Evolutionary conservation across 495 filamentous ascomycete species (phyloP).

Genomic region (Neurospora cerealis): DNA sequence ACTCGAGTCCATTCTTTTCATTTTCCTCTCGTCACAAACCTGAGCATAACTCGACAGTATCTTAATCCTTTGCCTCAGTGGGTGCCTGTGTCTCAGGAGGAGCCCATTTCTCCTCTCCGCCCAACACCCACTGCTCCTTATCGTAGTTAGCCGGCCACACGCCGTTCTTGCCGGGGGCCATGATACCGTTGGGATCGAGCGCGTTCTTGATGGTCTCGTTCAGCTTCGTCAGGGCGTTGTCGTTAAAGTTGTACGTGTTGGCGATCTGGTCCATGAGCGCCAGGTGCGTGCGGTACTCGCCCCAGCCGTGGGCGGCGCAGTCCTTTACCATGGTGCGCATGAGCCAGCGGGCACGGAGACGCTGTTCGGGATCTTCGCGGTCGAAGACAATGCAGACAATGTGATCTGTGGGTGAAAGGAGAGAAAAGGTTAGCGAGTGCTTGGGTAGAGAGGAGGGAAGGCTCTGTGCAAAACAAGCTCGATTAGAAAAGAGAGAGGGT

Average conservation of each 20-base stretch:
- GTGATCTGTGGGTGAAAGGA: conserved; percentile 20
- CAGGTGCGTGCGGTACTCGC: conserved; percentile 50
- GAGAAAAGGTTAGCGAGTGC: background rate
- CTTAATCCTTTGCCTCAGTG: background rate
- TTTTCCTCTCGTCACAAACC: background rate
- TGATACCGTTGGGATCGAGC: conserved; percentile 49
- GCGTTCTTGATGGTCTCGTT: conserved; percentile 47
- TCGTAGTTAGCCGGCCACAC: conserved; percentile 46
- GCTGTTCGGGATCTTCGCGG: conserved; percentile 27
- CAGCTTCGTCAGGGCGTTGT: conserved; percentile 41
- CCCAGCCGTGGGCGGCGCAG: conserved; percentile 40
- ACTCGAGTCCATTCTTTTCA: background rate
- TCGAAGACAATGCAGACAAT: conserved; percentile 50
- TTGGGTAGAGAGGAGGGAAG: conserved; percentile 12
- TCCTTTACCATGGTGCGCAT: conserved; percentile 39
- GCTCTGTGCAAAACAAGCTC: conserved; percentile 20
- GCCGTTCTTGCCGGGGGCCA: conserved; percentile 45
- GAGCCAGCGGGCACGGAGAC: conserved; percentile 27
- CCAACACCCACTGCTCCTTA: conserved; percentile 24
- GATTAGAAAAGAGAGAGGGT: conserved; percentile 33
- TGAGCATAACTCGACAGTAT: background rate
- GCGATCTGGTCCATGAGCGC: conserved; percentile 47
- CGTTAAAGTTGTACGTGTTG: conserved; percentile 46
- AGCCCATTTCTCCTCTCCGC: conserved; percentile 19
- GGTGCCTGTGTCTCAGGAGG: background rate